phyloP scores from a whole-genome alignment of 2,329 filamentous ascomycete species.

The Stemphylium vesicarium region DNA sequence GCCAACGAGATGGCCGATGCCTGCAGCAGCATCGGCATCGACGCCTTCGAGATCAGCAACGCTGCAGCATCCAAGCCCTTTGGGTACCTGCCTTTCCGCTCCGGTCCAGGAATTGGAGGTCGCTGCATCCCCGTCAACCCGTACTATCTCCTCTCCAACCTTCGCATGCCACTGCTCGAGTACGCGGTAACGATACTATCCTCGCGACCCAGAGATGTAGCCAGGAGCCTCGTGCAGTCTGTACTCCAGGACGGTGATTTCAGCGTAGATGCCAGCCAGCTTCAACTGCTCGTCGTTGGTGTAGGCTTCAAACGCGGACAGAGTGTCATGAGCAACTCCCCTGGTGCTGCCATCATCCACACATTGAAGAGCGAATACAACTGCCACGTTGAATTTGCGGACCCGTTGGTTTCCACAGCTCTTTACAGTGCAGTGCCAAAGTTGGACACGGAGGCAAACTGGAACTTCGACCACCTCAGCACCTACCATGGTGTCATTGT shows the following conservation, averaged over 20 bases:
- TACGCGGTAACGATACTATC: constrained; percentile 55
- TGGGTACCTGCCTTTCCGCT: constrained; percentile 58
- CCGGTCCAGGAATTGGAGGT: constrained; percentile 60
- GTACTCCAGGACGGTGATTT: not conserved
- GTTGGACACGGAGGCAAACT: constrained; percentile 44
- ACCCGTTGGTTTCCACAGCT: constrained; percentile 53
- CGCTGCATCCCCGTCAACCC: constrained; percentile 65
- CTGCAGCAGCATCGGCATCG: constrained; percentile 54
- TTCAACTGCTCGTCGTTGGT: constrained; percentile 60
- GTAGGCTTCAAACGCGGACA: constrained; percentile 61
- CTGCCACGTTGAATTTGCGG: constrained; percentile 54
- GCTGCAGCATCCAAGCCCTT: constrained; percentile 59
- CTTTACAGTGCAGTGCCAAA: constrained; percentile 51
- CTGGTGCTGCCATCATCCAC: constrained; percentile 54
- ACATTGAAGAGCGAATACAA: constrained; percentile 41
- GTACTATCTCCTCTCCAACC: constrained; percentile 56
- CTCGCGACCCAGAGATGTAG: constrained; percentile 47
- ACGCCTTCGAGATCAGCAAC: constrained; percentile 58
- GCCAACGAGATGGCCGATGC: constrained; percentile 65
- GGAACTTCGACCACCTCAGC: constrained; percentile 51
- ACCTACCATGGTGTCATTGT: constrained; percentile 55
- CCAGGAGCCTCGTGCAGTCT: constrained; percentile 23
- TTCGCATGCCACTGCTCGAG: constrained; percentile 55
- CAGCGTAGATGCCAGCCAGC: constrained; percentile 8
- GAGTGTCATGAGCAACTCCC: constrained; percentile 56